These are phyloP conservation scores for Hyphopichia khmerensis DNA, from an alignment of 1,139 yeast genomes.

Conservation along the genomic window DNA sequence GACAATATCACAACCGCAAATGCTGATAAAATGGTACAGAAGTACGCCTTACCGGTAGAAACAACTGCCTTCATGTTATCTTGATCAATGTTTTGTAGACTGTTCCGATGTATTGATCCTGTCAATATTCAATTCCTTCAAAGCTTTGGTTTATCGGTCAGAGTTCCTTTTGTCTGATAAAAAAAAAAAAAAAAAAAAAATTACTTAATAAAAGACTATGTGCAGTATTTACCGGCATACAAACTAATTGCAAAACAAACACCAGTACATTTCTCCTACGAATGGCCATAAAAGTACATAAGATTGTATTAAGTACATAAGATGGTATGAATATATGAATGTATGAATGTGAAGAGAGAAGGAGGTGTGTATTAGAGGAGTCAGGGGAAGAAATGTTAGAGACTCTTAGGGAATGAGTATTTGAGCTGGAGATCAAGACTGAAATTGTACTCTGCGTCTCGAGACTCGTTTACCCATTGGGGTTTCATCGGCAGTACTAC, in stretches of 20 bases:
- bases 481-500: background rate
- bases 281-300: no score
- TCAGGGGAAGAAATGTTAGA: no score
- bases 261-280: no score
- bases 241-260: no score
- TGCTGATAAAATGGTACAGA: slow-evolving; percentile 88
- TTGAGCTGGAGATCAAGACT: background rate
- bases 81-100: background rate
- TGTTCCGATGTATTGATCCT: background rate
- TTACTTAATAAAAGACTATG: background rate
- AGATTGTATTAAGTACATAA: no score
- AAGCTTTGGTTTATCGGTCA: background rate
- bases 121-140: no score
- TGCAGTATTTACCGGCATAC: background rate
- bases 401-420: no score
- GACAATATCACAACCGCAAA: slow-evolving; percentile 87
- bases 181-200: background rate
- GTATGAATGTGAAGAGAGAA: no score
- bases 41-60: slow-evolving; percentile 81
- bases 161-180: background rate
- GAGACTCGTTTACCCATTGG: slow-evolving; percentile 1
- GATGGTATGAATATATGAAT: no score
- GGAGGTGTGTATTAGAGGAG: no score
- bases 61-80: slow-evolving; percentile 33
- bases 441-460: slow-evolving; percentile 2